phyloP scores from a whole-genome alignment of 1,284 basidiomycete genomes.

The Ceratobasidium sp. region DNA sequence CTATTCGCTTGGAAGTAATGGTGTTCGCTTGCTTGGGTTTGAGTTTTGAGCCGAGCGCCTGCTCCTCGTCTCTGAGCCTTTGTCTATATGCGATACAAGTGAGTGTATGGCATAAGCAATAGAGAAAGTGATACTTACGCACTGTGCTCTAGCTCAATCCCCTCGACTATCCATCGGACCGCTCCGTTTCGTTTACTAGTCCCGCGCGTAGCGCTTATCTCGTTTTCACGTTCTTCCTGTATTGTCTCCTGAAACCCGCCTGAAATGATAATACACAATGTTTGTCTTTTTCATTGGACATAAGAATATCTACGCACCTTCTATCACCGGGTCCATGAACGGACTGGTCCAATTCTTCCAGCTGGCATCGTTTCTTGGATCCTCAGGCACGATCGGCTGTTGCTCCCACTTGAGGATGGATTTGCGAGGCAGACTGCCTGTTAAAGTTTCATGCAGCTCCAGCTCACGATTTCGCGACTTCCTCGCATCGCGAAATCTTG shows the following conservation, averaged over 20 bases:
- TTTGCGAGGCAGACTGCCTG: neutral
- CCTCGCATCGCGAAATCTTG: neutral
- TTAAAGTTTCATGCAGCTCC: neutral
- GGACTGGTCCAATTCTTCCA: neutral
- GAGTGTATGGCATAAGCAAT: neutral
- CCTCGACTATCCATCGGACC: neutral
- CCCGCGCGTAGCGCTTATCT: neutral
- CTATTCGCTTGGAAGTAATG: constrained; percentile 1
- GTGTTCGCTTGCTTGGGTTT: neutral
- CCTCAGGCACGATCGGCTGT: neutral
- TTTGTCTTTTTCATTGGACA: neutral
- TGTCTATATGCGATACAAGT: neutral
- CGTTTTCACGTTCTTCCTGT: neutral
- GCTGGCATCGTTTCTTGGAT: neutral
- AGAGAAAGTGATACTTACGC: neutral
- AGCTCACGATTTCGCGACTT: neutral
- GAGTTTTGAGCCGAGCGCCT: neutral
- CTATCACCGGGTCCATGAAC: constrained; percentile 4
- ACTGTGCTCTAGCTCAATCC: constrained; percentile 13
- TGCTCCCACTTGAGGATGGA: neutral
- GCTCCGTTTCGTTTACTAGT: neutral
- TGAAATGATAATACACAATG: neutral
- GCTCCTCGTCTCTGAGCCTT: neutral
- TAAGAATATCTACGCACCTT: neutral
- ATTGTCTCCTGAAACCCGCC: neutral